Evolutionary conservation across 2,329 filamentous ascomycete genomes (phyloP), one percentile per base, ranked within the genome.

Genomic region (Nannizziopsis barbatae): DNA sequence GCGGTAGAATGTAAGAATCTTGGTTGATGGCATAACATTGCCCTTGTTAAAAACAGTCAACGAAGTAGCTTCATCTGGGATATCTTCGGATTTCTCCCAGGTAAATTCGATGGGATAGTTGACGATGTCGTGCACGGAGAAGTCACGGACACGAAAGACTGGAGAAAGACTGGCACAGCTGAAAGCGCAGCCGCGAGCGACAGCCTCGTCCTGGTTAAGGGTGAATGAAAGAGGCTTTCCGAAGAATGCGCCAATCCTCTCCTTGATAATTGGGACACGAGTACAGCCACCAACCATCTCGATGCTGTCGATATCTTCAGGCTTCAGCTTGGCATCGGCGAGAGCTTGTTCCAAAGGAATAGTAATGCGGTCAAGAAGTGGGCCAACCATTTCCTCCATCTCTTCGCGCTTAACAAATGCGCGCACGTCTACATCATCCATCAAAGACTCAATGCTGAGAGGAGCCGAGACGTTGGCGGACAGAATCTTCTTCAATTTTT

Each of bases 1-100:
- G 59, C 92, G 84, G 77, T 96, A 98, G 75, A 98, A 98, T 35
- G 92, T 98, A 47, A 98, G 81, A 57, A 98, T 96, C 79, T 98
- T 98, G 56, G 92, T 98, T 5, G 90, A 96, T 47, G 92, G 92
- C 76, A 98, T 83, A 55, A 94, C 81, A 64, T 95, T 95, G 68
- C 90, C 90, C 70, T 84, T 88, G 79, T 92, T 93, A 73, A 98
- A 98, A 62, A 98, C 92, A 32, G 86, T 95, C 59, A 98, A 75
- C 73, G 83, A 93, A 49, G 92, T 96, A 67, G 96, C 92, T 75
- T 98, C 92, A 60, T 98, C 92, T 20, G 92, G 92, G 59, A 98
- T 98, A 62, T 98, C 92, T 52, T 88, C 81, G 20, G 90, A 93
- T 76, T 96, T 94, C 75, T 98, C 92, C 92, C 92, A 98, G 46